Evolutionary conservation across 148 eudicot genomes (phyloP), one percentile per base, ranked within the genome.

Genomic region (Silene conica): DNA sequence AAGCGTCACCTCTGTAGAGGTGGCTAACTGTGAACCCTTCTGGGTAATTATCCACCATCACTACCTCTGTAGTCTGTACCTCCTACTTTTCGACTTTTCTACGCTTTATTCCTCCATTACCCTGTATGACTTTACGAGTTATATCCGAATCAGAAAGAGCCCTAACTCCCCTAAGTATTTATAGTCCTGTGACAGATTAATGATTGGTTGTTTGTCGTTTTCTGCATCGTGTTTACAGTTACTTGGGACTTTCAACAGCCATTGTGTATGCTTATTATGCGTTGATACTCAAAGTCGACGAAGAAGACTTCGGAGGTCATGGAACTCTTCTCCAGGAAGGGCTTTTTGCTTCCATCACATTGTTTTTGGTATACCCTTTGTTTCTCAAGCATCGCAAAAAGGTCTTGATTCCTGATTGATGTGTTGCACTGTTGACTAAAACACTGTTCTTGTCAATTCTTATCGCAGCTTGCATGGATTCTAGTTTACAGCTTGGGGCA

Each of bases 291-390:
- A 90, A 95, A 80, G 65, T 95, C 46, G 99, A 95, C 54, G 99
- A 92, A 83, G 97, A 95, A 85, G 99, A 95, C 10, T 92, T 82
- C 73, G 99, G 97, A 3, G 97, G 99, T 63, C 99, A 95, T 67
- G 96, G 94, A 50, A 88, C 99, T 73, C 94, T 95, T 61, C 99
- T 95, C 68, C 99, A 95, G 34, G 97, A 95, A 82, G 99, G 99
- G 18, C 92, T 95, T 57, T 95, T 95, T 77, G 97, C 97, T 76
- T 95, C 99, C 10, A 63, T 95, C 46, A 87, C 91, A 55, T 90
- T 95, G 67, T 95, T 95, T 84, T 84, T 95, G 99, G 97, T 95
- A 87, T 28, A 56, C 61, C 73, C 20, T n/a, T 67, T 64, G 8
- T 64, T 58, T 8, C 75, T 28, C 69, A 10, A 13, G 20, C 80